phyloP scores from a whole-genome alignment of 2,329 filamentous ascomycete species.

The Pyricularia sp. region DNA sequence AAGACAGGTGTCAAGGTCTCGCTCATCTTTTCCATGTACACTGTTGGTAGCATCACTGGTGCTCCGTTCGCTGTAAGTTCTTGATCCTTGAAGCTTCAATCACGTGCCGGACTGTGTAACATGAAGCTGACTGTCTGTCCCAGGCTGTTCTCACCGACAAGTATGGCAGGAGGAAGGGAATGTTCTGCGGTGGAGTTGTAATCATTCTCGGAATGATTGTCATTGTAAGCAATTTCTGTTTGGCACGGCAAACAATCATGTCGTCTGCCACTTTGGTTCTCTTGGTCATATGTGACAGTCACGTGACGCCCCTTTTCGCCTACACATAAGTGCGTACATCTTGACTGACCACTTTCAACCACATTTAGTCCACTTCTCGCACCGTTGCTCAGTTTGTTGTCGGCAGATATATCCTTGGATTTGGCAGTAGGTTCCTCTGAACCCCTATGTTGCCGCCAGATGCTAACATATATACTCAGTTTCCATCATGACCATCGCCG shows the following conservation, averaged over 20 bases:
- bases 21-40: constrained; percentile 36
- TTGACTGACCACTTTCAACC: neutral
- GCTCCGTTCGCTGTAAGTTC: constrained; percentile 56
- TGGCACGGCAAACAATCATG: neutral
- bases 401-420: constrained; percentile 35
- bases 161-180: constrained; percentile 32
- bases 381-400: constrained; percentile 31
- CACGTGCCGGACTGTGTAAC: neutral
- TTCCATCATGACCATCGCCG: constrained; percentile 36
- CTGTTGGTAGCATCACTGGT: constrained; percentile 83
- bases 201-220: constrained; percentile 36
- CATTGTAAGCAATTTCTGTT: constrained; percentile 12
- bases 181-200: constrained; percentile 32
- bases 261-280: no score
- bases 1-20: constrained; percentile 28
- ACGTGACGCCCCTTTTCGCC: constrained; percentile 10
- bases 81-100: neutral
- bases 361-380: constrained; percentile 19
- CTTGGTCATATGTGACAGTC: neutral
- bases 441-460: neutral
- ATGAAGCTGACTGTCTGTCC: neutral
- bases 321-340: no score
- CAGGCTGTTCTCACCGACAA: constrained; percentile 32
- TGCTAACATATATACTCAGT: constrained; percentile 17
- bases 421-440: constrained; percentile 18